Evolutionary conservation across 306 rosid genomes (phyloP).

Genomic region (Cercis canadensis): DNA sequence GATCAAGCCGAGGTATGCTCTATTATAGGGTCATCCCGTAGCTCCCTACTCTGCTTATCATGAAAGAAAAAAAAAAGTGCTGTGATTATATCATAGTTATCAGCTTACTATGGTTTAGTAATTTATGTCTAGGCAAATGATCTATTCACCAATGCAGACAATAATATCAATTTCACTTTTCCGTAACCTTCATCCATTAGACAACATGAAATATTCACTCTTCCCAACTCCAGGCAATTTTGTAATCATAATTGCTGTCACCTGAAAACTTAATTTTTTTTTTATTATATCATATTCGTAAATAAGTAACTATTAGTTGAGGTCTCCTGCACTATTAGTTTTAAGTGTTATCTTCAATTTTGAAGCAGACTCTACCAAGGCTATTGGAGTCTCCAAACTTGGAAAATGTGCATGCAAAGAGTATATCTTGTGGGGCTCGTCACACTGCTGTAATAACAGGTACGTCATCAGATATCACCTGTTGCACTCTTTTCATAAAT

Average conservation of each 20-base stretch:
- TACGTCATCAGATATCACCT: conserved; percentile 33
- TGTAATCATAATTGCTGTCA: neutral
- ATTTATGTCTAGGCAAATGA: neutral
- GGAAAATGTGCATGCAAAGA: conserved; percentile 73
- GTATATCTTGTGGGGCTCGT: conserved; percentile 92
- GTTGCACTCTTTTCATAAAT: neutral
- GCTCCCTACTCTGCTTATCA: neutral
- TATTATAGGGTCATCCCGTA: neutral
- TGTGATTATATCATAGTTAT: neutral
- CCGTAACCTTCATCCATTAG: too few species aligned
- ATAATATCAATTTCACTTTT: too few species aligned
- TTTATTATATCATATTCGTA: neutral
- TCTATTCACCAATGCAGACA: too few species aligned
- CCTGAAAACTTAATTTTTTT: neutral
- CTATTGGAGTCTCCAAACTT: conserved; percentile 76
- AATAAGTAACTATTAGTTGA: neutral
- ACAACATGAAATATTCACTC: too few species aligned
- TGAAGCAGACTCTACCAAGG: conserved; percentile 65
- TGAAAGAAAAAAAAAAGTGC: neutral
- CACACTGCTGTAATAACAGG: conserved; percentile 87
- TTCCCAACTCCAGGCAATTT: neutral
- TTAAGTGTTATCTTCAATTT: conserved; percentile 23
- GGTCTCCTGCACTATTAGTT: conserved; percentile 7
- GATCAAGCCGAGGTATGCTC: conserved; percentile 71
- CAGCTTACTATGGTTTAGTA: neutral